Conservation (phyloP, 305 asterid species). For the Fraxinus platypoda region DNA sequence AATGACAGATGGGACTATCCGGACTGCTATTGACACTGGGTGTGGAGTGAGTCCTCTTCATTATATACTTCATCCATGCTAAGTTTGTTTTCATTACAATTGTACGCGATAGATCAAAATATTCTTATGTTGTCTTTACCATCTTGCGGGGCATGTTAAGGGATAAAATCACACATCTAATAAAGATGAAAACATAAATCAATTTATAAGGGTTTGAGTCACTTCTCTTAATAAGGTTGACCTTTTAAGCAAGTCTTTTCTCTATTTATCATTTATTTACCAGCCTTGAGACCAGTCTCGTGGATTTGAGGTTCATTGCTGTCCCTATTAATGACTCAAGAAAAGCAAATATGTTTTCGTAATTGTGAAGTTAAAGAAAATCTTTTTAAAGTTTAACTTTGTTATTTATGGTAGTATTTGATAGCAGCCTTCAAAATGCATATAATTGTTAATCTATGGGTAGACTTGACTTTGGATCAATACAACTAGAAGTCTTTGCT, state of each 20-base stretch:
- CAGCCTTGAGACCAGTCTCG: not conserved
- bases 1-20: conserved; percentile 79
- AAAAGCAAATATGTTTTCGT: not conserved
- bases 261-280: not conserved
- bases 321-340: not conserved
- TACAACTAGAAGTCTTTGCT: not conserved
- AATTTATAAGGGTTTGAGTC: too few species aligned
- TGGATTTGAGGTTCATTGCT: not conserved
- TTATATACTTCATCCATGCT: not conserved
- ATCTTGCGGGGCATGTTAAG: too few species aligned
- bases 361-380: not conserved
- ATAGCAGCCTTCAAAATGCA: not conserved
- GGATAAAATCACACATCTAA: too few species aligned
- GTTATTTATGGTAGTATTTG: not conserved
- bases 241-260: too few species aligned
- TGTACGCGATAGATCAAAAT: not conserved
- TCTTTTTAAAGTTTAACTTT: not conserved
- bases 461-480: not conserved
- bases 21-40: conserved; percentile 94
- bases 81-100: not conserved
- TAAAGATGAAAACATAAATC: too few species aligned
- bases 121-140: not conserved
- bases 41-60: conserved; percentile 74
- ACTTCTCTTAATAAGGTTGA: too few species aligned
- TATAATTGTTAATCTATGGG: not conserved